A percentile compares a stretch with the other conserved stretches of the same genome.
Evolutionary conservation across 768 basidiomycete genomes (phyloP).

Genomic region (Xerocomellus intermedius): DNA sequence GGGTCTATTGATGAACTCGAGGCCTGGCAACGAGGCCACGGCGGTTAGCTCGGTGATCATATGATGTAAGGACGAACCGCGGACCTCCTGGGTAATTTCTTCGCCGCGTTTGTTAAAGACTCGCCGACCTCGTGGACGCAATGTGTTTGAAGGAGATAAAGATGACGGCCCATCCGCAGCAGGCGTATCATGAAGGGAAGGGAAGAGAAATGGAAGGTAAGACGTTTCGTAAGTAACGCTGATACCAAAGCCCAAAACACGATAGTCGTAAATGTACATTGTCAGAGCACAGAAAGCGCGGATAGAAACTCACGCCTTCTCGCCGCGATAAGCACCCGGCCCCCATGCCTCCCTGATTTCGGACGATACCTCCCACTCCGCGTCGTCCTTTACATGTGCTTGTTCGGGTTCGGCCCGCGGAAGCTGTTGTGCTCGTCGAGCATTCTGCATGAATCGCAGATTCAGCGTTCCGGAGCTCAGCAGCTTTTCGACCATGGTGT

Average conservation of each 20-base stretch:
- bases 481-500: conserved; percentile 39
- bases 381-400: conserved; percentile 59
- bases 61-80: conserved; percentile 22
- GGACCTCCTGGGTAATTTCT: conserved; percentile 37
- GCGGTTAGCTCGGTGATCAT: conserved; percentile 12
- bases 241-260: conserved; percentile 10
- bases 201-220: conserved; percentile 65
- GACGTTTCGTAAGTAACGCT: conserved; percentile 55
- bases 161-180: conserved; percentile 22
- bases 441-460: conserved; percentile 74
- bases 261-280: conserved; percentile 20
- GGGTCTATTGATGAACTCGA: conserved; percentile 10
- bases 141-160: conserved; percentile 19
- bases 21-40: conserved; percentile 20
- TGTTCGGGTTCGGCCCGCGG: conserved; percentile 50
- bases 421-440: conserved; percentile 52
- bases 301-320: conserved; percentile 28
- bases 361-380: conserved; percentile 59
- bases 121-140: conserved; percentile 48
- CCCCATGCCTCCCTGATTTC: conserved; percentile 56
- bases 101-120: conserved; percentile 50
- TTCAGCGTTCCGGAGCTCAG: conserved; percentile 64
- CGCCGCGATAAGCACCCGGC: conserved; percentile 22
- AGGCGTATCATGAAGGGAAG: conserved; percentile 32
- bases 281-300: conserved; percentile 7